Percentiles rank a stretch among this genome's conserved stretches.
These are phyloP conservation scores for Torulaspora quercuum DNA, from an alignment of 805 yeast species.

Conservation along the genomic window DNA sequence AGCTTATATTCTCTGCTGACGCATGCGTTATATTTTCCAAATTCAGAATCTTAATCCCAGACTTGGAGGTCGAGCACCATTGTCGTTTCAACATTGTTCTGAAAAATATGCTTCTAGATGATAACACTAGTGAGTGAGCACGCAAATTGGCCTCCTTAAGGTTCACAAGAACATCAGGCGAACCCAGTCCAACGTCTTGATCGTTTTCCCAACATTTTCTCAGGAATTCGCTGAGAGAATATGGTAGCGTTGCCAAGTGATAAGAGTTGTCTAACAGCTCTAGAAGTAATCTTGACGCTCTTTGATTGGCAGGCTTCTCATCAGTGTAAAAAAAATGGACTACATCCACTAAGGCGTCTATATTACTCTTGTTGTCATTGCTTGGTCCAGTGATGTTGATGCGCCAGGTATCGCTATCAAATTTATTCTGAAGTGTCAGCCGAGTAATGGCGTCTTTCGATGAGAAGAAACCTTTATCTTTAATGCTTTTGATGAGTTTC, in stretches of 20 bases:
- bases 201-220: constrained; percentile 2
- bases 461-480: constrained; percentile 1
- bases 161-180: constrained; percentile 44
- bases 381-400: constrained; percentile 6
- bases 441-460: constrained; percentile 11
- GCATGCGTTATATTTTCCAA: constrained; percentile 42
- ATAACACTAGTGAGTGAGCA: constrained; percentile 53
- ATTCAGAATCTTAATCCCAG: constrained; percentile 32
- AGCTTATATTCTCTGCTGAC: constrained; percentile 41
- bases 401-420: constrained; percentile 3
- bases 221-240: constrained; percentile 9
- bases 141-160: constrained; percentile 45
- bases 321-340: constrained; percentile 30
- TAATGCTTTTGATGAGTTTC: constrained; percentile 11
- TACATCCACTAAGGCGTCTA: constrained; percentile 10
- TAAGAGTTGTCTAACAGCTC: constrained; percentile 22
- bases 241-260: constrained; percentile 18
- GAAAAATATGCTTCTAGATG: constrained; percentile 59
- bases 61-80: constrained; percentile 43
- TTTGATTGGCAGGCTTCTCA: constrained; percentile 18
- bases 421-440: background rate
- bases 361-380: background rate
- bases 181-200: background rate
- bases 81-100: constrained; percentile 51
- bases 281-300: constrained; percentile 14